Base-by-base conservation (phyloP, 2,329 filamentous ascomycete species). In the Colletotrichum cereale region DNA sequence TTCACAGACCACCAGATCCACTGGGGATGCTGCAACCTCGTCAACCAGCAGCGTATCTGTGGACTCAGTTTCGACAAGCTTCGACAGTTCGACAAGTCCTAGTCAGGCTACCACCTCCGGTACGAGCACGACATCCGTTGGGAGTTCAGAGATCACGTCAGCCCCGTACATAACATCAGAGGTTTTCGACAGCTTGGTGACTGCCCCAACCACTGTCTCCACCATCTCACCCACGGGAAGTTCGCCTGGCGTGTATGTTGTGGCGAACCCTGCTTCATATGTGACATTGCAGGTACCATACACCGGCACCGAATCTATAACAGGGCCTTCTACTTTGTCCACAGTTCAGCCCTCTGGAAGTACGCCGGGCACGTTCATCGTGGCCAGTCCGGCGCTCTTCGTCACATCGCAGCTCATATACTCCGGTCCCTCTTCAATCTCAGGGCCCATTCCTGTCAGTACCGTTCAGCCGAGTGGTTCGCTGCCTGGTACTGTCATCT, bases 211-310 rank as follows among this genome's bases (percentile, higher is more conserved):
- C 4, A 62, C 47, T 11, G 48, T 72, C 36, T 62, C 57, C 11
- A 73, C 66, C 29, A 60, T 73, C 3, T 18, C 44, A 2, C 61
- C 62, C 2, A 58, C 40, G 8, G 71, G 67, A 3, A 71, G 26
- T 11, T 48, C 18, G 10, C 44, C 62, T 2, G 71, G 71, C 8
- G 71, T 71, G 2, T 34, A 69, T 3, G 24, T 73, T 34, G 64
- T 73, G 16, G 53, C 47, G 14, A 31, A 40, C 3, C 62, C 62
- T 12, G 48, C 48, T 10, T 31, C 29, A 1, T 64, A 47, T n/a
- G 62, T 65, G 5, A 55, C 62, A 5, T 55, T 21, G 2, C 36
- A 38, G 1, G 26, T 64, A 0, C 5, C 40, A 0, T 64, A 44
- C 26, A 55, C 38, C 16, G 62, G 62, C 11, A 21, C 62, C 3